phyloP scores from a whole-genome alignment of 257 asterid species.

The Solanum pinnatisectum region DNA sequence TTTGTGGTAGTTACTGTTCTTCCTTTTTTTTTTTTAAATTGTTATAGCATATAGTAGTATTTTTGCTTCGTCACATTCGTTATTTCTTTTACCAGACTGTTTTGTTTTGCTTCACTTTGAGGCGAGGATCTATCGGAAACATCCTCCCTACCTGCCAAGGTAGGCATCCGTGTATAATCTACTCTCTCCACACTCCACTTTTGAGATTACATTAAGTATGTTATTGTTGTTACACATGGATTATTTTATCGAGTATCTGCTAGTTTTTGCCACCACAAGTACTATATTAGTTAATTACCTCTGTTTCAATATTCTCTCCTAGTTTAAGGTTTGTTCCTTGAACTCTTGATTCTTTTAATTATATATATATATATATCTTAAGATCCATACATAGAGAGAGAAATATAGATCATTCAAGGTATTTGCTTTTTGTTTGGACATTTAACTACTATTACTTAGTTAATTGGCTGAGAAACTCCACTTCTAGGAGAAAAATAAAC shows the following conservation, averaged over 20 bases:
- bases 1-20: background rate
- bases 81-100: accelerated
- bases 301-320: background rate
- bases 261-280: background rate
- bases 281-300: background rate
- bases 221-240: background rate
- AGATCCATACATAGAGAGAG: background rate
- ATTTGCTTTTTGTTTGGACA: background rate
- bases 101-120: background rate
- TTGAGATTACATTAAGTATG: background rate
- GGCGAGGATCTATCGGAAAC: background rate
- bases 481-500: background rate
- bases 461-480: background rate
- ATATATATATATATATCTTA: no score
- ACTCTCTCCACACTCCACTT: background rate
- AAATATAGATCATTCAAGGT: background rate
- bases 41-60: background rate
- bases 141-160: accelerated
- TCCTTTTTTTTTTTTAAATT: accelerated
- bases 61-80: background rate
- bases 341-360: background rate
- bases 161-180: background rate
- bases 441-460: background rate
- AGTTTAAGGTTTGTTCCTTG: background rate
- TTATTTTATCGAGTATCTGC: background rate